These are phyloP conservation scores for Fusarium liriodendri DNA, from an alignment of 2,329 filamentous ascomycete species.

Conservation along the genomic window DNA sequence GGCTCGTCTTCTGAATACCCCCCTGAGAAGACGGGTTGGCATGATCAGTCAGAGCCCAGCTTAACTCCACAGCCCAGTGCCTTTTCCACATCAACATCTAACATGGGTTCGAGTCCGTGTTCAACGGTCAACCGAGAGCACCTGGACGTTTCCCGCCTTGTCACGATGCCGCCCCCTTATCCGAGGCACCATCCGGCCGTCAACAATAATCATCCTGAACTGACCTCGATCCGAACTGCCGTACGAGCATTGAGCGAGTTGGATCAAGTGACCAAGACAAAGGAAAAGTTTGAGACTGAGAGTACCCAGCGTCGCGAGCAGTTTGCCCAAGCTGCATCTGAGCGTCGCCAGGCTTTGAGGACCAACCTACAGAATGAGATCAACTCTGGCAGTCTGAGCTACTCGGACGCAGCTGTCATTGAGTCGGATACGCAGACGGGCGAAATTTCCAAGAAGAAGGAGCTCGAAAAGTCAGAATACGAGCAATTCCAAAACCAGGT, in stretches of 20 bases:
- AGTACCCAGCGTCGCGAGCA: conserved; percentile 70
- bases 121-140: conserved; percentile 64
- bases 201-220: conserved; percentile 93
- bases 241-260: conserved; percentile 82
- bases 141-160: conserved; percentile 89
- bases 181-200: conserved; percentile 95
- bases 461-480: conserved; percentile 82
- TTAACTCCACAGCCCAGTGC: conserved; percentile 58
- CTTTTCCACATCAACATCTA: conserved; percentile 52
- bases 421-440: conserved; percentile 79
- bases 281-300: conserved; percentile 68
- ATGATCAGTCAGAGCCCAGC: conserved; percentile 56
- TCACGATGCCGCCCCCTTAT: conserved; percentile 93
- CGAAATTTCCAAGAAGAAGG: conserved; percentile 77
- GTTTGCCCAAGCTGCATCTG: conserved; percentile 59
- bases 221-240: conserved; percentile 79
- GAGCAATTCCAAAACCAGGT: conserved; percentile 86
- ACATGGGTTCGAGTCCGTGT: conserved; percentile 53
- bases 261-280: conserved; percentile 75
- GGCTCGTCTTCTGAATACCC: conserved; percentile 62
- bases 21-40: conserved; percentile 67
- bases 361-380: conserved; percentile 84
- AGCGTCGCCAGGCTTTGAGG: conserved; percentile 73
- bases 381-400: conserved; percentile 80
- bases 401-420: conserved; percentile 83